phyloP scores from a whole-genome alignment of 2,329 filamentous ascomycete species.

The Talaromyces sp. region DNA sequence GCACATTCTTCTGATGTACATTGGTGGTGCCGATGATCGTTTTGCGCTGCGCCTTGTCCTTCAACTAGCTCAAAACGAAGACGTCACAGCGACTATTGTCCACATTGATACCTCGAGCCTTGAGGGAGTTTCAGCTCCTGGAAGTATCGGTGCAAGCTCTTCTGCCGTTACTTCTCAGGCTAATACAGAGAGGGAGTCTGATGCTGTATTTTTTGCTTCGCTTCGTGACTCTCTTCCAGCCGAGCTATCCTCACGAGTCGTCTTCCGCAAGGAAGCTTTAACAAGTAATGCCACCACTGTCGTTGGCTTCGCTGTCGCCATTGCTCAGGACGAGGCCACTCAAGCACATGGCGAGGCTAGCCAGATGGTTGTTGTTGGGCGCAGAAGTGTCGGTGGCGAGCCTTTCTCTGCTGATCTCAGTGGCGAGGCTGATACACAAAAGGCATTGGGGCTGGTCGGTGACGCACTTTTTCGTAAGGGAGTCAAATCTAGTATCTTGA shows the following conservation, averaged over 20 bases:
- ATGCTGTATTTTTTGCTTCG: slow-evolving; percentile 52
- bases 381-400: slow-evolving; percentile 25
- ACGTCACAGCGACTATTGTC: slow-evolving; percentile 71
- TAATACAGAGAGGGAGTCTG: slow-evolving; percentile 30
- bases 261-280: slow-evolving; percentile 43
- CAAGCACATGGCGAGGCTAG: slow-evolving; percentile 60
- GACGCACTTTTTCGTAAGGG: slow-evolving; percentile 46
- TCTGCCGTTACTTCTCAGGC: background rate
- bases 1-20: slow-evolving; percentile 81
- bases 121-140: background rate
- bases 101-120: slow-evolving; percentile 43
- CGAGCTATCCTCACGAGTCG: slow-evolving; percentile 48
- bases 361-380: slow-evolving; percentile 64
- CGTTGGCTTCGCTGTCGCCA: slow-evolving; percentile 40
- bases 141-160: slow-evolving; percentile 3
- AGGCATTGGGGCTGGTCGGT: slow-evolving; percentile 28
- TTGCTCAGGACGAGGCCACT: slow-evolving; percentile 55
- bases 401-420: slow-evolving; percentile 4
- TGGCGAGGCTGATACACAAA: slow-evolving; percentile 18
- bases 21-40: slow-evolving; percentile 76
- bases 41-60: slow-evolving; percentile 74
- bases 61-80: slow-evolving; percentile 72
- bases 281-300: slow-evolving; percentile 23
- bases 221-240: slow-evolving; percentile 51
- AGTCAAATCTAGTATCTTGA: slow-evolving; percentile 61